These are phyloP conservation scores for Boechera stricta DNA, from an alignment of 345 rosid species.

Conservation along the genomic window DNA sequence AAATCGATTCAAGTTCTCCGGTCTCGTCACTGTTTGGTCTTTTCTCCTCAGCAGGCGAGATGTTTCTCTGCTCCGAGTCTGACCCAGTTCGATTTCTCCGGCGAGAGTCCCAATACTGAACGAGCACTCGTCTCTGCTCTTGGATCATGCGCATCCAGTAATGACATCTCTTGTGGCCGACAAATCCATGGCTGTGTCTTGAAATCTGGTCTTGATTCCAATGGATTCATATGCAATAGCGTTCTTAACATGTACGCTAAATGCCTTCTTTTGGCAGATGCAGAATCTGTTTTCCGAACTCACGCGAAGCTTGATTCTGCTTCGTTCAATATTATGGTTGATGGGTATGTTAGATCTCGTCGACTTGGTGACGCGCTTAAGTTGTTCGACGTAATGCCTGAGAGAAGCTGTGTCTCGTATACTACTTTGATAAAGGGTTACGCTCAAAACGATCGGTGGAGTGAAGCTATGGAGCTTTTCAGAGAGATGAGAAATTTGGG, in stretches of 20 bases:
- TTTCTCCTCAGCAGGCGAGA: conserved; percentile 43
- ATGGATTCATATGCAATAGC: conserved; percentile 68
- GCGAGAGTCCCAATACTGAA: conserved; percentile 43
- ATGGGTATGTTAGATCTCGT: conserved; percentile 58
- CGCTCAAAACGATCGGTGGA: conserved; percentile 52
- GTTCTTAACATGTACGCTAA: conserved; percentile 77
- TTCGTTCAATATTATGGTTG: conserved; percentile 70
- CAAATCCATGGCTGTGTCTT: conserved; percentile 59
- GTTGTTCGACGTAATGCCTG: conserved; percentile 72
- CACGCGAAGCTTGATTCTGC: conserved; percentile 52
- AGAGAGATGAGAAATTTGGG: conserved; percentile 64
- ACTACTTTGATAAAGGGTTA: conserved; percentile 76
- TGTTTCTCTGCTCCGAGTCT: conserved; percentile 48
- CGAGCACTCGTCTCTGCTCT: conserved; percentile 62
- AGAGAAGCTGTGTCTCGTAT: conserved; percentile 63
- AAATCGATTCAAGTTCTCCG: conserved; percentile 47
- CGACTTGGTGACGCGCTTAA: conserved; percentile 56
- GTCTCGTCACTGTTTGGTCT: conserved; percentile 23
- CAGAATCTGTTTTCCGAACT: conserved; percentile 52
- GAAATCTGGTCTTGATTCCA: conserved; percentile 64
- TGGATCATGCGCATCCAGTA: conserved; percentile 54
- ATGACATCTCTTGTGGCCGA: conserved; percentile 51
- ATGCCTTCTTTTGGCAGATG: conserved; percentile 61
- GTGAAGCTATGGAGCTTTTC: conserved; percentile 58
- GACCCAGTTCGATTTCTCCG: conserved; percentile 33